Evolutionary conservation across 176 grass and related monocot species (phyloP).

Genomic region (Musa troglodytarum): DNA sequence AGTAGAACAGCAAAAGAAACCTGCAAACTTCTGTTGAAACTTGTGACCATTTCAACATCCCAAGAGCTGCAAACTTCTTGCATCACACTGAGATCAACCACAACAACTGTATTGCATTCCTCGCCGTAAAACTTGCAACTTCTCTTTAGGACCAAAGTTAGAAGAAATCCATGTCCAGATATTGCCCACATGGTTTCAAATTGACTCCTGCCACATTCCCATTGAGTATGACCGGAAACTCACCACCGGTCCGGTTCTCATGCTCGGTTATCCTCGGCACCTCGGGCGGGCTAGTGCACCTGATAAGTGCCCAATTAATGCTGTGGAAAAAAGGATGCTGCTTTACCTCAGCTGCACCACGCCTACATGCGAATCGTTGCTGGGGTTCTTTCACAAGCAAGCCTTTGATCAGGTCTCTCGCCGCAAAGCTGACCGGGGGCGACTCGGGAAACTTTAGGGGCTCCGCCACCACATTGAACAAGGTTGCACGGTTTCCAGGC

Average conservation of each 20-base stretch:
- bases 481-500: constrained; percentile 9
- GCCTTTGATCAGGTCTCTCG: constrained; percentile 12
- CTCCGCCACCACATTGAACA: constrained; percentile 18
- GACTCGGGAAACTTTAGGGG: constrained; percentile 9
- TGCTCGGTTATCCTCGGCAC: not conserved
- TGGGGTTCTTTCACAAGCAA: constrained; percentile 16
- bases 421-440: constrained; percentile 10
- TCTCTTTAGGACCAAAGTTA: not conserved
- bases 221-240: not conserved
- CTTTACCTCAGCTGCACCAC: constrained; percentile 7
- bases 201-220: not conserved
- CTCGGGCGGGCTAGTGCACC: constrained; percentile 5
- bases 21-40: too few species aligned
- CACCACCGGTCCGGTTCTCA: not conserved
- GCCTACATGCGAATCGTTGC: constrained; percentile 4
- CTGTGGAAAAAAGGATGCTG: constrained; percentile 14
- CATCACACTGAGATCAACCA: too few species aligned
- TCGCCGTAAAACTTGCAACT: too few species aligned
- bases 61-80: too few species aligned
- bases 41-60: too few species aligned
- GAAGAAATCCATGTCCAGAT: constrained; percentile 16
- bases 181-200: constrained; percentile 11
- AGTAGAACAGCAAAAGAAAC: too few species aligned
- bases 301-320: constrained; percentile 16
- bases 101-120: too few species aligned